Base-by-base conservation (phyloP, 257 asterid species). In the Solanum chaucha region DNA sequence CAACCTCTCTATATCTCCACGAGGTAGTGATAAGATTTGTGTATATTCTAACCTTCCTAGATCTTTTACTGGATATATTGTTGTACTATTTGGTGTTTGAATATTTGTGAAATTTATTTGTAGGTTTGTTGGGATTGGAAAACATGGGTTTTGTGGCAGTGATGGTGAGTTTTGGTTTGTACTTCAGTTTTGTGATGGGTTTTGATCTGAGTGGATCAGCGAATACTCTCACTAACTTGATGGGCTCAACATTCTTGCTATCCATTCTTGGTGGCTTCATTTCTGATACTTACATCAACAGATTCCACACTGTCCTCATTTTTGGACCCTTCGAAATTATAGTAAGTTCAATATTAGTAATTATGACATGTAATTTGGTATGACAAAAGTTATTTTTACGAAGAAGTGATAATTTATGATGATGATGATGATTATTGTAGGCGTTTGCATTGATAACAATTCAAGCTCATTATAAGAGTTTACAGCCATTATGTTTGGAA, bases 221-320 rank as follows among this genome's bases (percentile, higher is more conserved):
- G 15, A 94, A 93, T 87, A 92, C 97, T 4, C 95, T 94, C 82
- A 95, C 98, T 0, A 95, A 94, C 89, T 86, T 95, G 73, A 91
- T 94, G 95, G 98, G 98, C n/a, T 90, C 98, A 10, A 92, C 95
- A 26, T 95, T 90, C 95, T 77, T 95, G 93, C 98, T 95, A 55
- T 70, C 98, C 24, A 80, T 92, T 14, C 87, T 94, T 44, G 96
- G 98, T 59, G 98, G 94, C 40, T 93, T 95, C 93, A 92, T 95
- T 84, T 93, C 98, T 8, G 98, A 95, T 87, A 93, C 97, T 40
- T 94, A 89, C 87, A 87, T 94, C 83, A 88, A 93, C 88, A 84
- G 98, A 82, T 90, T 91, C 90, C 90, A 87, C 32, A 93, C 98
- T 9, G 78, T 90, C 80, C 90, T 95, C 87, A 91, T 94, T 61